Evolutionary conservation across 306 rosid genomes (phyloP), one percentile per base, ranked within the genome.

Genomic region (Vicia sativa): DNA sequence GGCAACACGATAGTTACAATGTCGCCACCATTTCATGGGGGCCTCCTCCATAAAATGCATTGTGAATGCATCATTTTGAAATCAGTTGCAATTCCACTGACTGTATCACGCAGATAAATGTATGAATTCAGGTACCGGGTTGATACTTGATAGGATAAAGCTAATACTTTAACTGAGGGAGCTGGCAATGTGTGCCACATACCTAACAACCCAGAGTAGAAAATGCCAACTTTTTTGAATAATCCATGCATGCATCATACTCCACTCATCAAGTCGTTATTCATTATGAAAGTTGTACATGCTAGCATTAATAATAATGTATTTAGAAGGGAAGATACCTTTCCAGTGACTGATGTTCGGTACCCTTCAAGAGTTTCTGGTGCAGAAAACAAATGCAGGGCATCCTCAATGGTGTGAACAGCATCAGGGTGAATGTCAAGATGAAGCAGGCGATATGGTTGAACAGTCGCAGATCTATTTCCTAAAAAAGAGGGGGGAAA

Each of bases 311-410:
- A 9, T 11, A 16, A 8, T 29, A 29, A 68, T 18, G 6, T 65
- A 34, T 6, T 31, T 11, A 37, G 29, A 60, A 38, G 23, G 68
- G 25, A 9, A 15, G 28, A 65, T 83, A 95, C 97, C 95, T 90
- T 90, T 74, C 95, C 97, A 65, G 91, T 70, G 38, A 76, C 46
- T 11, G 97, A 84, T 43, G 97, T 9, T 58, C 91, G 86, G 76
- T 90, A 95, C 25, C 97, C 99, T 82, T 95, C 99, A 29, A 95
- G 88, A 70, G 86, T 81, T 81, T 90, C 99, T 34, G 88, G 88
- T n/a, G 87, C 95, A 79, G 95, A 87, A 83, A 88, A 95, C 80
- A 88, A 67, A 79, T 71, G 89, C 68, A 95, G 76, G 7, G 99
- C 99, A 79, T 90, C 92, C 81, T 90, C 96, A 44, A 95, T 90